phyloP scores from a whole-genome alignment of 2,329 filamentous ascomycete species.

The Myriosclerotinia scirpicola region DNA sequence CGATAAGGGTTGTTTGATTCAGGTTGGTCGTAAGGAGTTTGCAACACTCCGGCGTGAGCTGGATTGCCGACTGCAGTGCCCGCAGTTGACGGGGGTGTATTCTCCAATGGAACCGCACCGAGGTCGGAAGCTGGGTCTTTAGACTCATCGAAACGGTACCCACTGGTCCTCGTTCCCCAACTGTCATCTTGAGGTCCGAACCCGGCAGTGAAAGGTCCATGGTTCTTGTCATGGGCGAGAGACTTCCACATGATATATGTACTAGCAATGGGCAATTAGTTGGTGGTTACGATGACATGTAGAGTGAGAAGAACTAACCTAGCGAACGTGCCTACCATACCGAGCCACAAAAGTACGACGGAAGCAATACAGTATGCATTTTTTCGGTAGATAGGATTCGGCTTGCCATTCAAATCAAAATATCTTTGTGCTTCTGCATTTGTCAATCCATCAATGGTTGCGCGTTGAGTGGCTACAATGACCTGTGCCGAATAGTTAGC shows the following conservation, averaged over 20 bases:
- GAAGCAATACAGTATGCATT: slow-evolving; percentile 53
- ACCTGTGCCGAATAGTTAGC: slow-evolving; percentile 33
- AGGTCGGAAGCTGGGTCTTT: no score
- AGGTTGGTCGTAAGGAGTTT: no score
- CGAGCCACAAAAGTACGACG: slow-evolving; percentile 54
- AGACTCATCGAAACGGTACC: not conserved
- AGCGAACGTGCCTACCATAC: slow-evolving; percentile 49
- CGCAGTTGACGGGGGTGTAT: not conserved
- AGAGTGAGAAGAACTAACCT: slow-evolving; percentile 41
- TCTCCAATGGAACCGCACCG: not conserved
- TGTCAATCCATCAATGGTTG: slow-evolving; percentile 46
- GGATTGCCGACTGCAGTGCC: not conserved
- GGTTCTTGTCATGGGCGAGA: slow-evolving; percentile 40
- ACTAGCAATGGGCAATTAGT: slow-evolving; percentile 28
- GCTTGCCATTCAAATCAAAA: slow-evolving; percentile 41
- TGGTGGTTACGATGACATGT: not conserved
- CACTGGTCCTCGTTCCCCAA: not conserved
- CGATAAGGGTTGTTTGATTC: no score
- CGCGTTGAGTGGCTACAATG: slow-evolving; percentile 50
- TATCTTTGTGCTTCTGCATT: slow-evolving; percentile 37
- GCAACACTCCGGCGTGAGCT: not conserved
- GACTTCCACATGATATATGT: slow-evolving; percentile 43
- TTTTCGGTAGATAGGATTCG: slow-evolving; percentile 47
- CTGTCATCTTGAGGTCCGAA: slow-evolving; percentile 20
- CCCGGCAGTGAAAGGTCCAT: slow-evolving; percentile 36